These are phyloP conservation scores for Trichoderma sp. DNA, from an alignment of 2,329 filamentous ascomycete species.

Conservation along the genomic window DNA sequence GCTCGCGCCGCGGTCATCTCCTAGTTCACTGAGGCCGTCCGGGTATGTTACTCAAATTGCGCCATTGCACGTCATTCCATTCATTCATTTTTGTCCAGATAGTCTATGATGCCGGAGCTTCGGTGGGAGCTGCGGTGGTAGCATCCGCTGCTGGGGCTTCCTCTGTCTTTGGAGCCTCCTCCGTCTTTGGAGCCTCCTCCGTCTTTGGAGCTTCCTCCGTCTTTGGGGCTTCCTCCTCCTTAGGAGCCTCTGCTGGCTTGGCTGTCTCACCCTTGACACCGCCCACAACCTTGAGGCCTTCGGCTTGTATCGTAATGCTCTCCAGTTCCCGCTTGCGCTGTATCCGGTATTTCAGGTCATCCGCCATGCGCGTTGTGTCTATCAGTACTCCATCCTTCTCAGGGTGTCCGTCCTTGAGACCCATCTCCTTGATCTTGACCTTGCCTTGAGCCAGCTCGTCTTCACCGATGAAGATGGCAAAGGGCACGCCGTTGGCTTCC, in stretches of 20 bases:
- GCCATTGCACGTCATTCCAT: neutral
- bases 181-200: conserved; percentile 20
- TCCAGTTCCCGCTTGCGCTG: conserved; percentile 45
- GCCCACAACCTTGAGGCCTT: conserved; percentile 46
- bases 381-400: conserved; percentile 87
- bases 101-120: conserved; percentile 12
- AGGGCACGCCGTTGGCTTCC: conserved; percentile 74
- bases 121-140: neutral
- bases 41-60: neutral
- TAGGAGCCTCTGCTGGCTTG: conserved; percentile 19
- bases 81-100: neutral
- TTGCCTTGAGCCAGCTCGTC: conserved; percentile 82
- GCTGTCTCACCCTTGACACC: conserved; percentile 42
- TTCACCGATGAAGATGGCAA: conserved; percentile 86
- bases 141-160: neutral
- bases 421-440: conserved; percentile 78
- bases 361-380: conserved; percentile 58
- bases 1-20: neutral
- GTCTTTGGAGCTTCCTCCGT: neutral
- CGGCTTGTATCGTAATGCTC: conserved; percentile 41
- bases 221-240: conserved; percentile 12
- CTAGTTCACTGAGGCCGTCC: neutral
- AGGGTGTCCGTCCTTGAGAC: conserved; percentile 75
- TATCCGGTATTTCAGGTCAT: conserved; percentile 55
- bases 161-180: conserved; percentile 16